Base-by-base conservation (phyloP, 2,329 filamentous ascomycete genomes). In the Hypoxylon sp. region DNA sequence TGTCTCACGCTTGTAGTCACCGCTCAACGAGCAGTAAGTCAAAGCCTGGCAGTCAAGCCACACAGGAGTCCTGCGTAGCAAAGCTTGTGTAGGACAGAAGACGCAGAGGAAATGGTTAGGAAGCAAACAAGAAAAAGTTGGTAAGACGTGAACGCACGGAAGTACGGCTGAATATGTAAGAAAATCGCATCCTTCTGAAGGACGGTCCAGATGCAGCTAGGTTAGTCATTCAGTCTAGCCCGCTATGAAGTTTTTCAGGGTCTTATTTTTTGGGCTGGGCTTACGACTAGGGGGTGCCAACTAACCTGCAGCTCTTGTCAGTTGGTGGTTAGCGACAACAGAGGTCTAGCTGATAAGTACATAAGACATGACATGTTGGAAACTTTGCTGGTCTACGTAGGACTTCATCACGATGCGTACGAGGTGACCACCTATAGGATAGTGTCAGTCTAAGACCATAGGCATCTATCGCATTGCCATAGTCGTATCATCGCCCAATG, bases 141-240 rank as follows among this genome's bases (percentile, higher is more conserved):
- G 51, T 45, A 11, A 45, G 45, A 59, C 10, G 50, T 23, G 38
- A 48, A 13, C 32, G 23, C 21, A 53, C 45, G 60, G 57, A 56
- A 32, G 43, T 69, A 63, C 60, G 57, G 67, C 59, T 61, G 60
- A 65, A 67, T 67, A 69, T 62, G 60, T 67, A 67, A 65, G 51
- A 64, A 69, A 65, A 67, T 58, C 11, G 50, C 53, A 65, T 68
- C 66, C 66, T 63, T 34, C 58, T 51, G 55, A 49, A 43, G 58
- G 58, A 32, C 46, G 46, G 55, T 65, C 64, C 64, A 60, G 28
- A 64, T 67, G 61, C 43, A 65, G 67, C 67, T 67, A 65, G 60
- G 43, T 51, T 50, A 60, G 28, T 30, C 34, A 14, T 60, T 57
- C 45, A 49, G 45, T 36, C 67, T 48, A 53, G 50, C 63, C 60